phyloP scores from a whole-genome alignment of 2,329 filamentous ascomycete genomes.

The Ophiostoma sp. region DNA sequence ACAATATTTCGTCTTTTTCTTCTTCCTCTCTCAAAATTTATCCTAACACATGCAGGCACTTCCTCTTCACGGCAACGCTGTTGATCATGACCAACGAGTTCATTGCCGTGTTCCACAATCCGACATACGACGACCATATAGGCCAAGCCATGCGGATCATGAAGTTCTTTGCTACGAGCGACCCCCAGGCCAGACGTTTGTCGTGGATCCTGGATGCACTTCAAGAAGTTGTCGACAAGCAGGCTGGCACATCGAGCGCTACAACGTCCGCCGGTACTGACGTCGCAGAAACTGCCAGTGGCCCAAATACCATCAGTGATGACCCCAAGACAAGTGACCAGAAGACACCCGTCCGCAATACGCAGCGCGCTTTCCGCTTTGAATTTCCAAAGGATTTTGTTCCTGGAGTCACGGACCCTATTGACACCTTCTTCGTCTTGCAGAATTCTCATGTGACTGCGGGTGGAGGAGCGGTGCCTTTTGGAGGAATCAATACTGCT shows the following conservation, averaged over 20 bases:
- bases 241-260: constrained; percentile 19
- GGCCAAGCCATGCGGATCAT: constrained; percentile 50
- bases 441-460: neutral
- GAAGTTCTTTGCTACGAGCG: constrained; percentile 48
- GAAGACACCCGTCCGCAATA: neutral
- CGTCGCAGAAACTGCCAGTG: neutral
- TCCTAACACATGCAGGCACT: constrained; percentile 47
- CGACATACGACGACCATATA: constrained; percentile 44
- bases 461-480: neutral
- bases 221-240: constrained; percentile 42
- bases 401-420: constrained; percentile 30
- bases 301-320: neutral
- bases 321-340: constrained; percentile 26
- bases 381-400: constrained; percentile 27
- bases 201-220: constrained; percentile 54
- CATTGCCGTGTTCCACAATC: constrained; percentile 49
- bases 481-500: neutral
- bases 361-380: constrained; percentile 27
- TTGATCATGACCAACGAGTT: constrained; percentile 60
- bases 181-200: constrained; percentile 52
- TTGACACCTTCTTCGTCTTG: constrained; percentile 32
- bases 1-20: neutral
- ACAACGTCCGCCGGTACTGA: neutral
- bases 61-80: constrained; percentile 56
- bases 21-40: too few relatives aligned